Conservation (phyloP, 2,329 filamentous ascomycete genomes). For the Venturia effusa region DNA sequence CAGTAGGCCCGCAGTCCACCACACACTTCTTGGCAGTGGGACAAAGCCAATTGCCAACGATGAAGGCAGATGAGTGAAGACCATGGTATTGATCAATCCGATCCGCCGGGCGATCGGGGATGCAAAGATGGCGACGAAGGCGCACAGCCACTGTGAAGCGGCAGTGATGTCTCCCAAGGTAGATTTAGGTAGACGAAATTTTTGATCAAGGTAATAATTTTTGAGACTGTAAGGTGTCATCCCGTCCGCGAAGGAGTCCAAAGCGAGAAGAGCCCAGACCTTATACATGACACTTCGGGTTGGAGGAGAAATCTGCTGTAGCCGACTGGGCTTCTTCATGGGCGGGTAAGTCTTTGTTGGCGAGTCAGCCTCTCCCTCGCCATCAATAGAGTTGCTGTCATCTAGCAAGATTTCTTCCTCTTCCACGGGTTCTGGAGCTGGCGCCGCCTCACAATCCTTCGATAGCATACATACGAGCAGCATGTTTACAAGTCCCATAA, state of each 20-base stretch:
- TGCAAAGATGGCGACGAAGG: slow-evolving; percentile 37
- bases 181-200: slow-evolving; percentile 43
- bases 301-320: slow-evolving; percentile 25
- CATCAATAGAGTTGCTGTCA: slow-evolving; percentile 1
- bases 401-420: slow-evolving; percentile 7
- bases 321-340: background rate
- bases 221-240: slow-evolving; percentile 45
- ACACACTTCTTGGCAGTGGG: slow-evolving; percentile 6
- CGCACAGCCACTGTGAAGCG: slow-evolving; percentile 32
- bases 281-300: slow-evolving; percentile 41
- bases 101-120: slow-evolving; percentile 56
- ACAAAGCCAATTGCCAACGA: slow-evolving; percentile 29
- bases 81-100: slow-evolving; percentile 38
- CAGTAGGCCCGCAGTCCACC: slow-evolving; percentile 40
- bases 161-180: slow-evolving; percentile 45
- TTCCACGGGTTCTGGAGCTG: background rate
- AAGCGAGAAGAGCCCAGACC: slow-evolving; percentile 54
- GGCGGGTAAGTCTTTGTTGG: background rate
- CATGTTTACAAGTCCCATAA: slow-evolving; percentile 11
- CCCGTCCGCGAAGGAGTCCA: slow-evolving; percentile 59
- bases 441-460: slow-evolving; percentile 4
- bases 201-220: slow-evolving; percentile 46
- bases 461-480: slow-evolving; percentile 1
- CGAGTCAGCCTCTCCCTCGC: background rate
- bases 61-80: slow-evolving; percentile 39